phyloP scores from a whole-genome alignment of 2,329 filamentous ascomycete species.

The Amauroascus niger region DNA sequence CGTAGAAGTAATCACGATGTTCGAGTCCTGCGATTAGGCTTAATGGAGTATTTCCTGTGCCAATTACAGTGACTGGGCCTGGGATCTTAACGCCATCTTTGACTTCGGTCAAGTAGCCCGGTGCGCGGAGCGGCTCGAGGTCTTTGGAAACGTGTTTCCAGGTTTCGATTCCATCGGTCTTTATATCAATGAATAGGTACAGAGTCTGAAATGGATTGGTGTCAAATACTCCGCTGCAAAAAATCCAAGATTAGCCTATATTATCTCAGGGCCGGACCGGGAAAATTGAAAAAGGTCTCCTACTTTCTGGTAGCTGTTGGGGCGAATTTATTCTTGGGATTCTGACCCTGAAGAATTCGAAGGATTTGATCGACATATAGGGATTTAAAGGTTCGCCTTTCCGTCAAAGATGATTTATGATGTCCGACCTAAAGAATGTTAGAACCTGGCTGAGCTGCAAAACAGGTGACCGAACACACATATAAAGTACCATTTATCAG shows the following conservation, averaged over 20 bases:
- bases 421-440: conserved; percentile 44
- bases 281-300: conserved; percentile 9
- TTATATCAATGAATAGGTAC: conserved; percentile 56
- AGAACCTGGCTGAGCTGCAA: not conserved
- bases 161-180: conserved; percentile 48
- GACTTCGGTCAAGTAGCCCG: conserved; percentile 45
- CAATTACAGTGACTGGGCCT: conserved; percentile 51
- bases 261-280: not conserved
- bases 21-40: conserved; percentile 39
- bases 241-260: not conserved
- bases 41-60: conserved; percentile 49
- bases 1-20: conserved; percentile 51
- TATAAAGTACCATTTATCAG: conserved; percentile 47
- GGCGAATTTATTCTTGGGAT: conserved; percentile 45
- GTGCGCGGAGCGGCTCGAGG: conserved; percentile 47
- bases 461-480: conserved; percentile 28
- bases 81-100: conserved; percentile 39
- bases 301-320: conserved; percentile 43
- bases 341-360: conserved; percentile 46
- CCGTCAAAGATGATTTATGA: conserved; percentile 43
- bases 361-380: conserved; percentile 54
- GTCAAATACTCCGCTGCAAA: conserved; percentile 50
- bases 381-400: conserved; percentile 45
- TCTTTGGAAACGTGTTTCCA: conserved; percentile 49
- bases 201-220: conserved; percentile 47